phyloP scores from a whole-genome alignment of 2,329 filamentous ascomycete genomes.

The Plectosphaerella sp. region DNA sequence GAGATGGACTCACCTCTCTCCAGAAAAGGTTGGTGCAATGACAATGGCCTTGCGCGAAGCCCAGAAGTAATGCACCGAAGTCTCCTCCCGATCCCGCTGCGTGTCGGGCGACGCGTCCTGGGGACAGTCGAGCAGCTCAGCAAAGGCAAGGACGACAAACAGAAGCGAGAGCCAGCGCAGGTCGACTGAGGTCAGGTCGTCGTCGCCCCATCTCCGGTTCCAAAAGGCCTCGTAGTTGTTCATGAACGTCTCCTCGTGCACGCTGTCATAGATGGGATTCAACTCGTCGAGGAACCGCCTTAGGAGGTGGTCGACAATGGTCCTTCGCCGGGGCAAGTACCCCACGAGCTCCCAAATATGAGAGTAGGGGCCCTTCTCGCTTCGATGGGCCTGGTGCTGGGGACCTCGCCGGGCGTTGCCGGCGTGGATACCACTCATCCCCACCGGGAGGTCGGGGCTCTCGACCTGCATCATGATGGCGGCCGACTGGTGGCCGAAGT shows the following conservation, averaged over 20 bases:
- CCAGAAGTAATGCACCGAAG: conserved; percentile 35
- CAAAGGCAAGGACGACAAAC: conserved; percentile 34
- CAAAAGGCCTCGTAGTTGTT: conserved; percentile 31
- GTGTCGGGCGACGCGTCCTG: conserved; percentile 22
- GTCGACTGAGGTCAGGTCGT: conserved; percentile 32
- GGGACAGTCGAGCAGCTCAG: conserved; percentile 29
- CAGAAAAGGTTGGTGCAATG: conserved; percentile 34
- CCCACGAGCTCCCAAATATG: conserved; percentile 37
- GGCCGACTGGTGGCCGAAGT: conserved; percentile 26
- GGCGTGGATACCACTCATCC: background rate
- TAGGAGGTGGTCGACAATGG: conserved; percentile 27
- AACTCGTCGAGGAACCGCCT: conserved; percentile 28
- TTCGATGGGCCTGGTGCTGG: conserved; percentile 13
- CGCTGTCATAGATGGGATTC: conserved; percentile 29
- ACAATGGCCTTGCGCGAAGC: conserved; percentile 31
- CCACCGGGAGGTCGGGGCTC: conserved; percentile 13
- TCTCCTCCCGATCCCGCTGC: conserved; percentile 29
- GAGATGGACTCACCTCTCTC: conserved; percentile 16
- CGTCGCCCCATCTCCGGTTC: conserved; percentile 30
- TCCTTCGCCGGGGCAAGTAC: conserved; percentile 28
- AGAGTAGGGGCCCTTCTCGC: conserved; percentile 19
- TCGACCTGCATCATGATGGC: conserved; percentile 24
- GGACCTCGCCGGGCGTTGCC: conserved; percentile 5
- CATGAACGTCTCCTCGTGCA: conserved; percentile 27
- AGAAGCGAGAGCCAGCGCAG: conserved; percentile 35